These are phyloP conservation scores for Cordyceps militaris DNA, from an alignment of 2,329 filamentous ascomycete genomes.

Conservation along the genomic window DNA sequence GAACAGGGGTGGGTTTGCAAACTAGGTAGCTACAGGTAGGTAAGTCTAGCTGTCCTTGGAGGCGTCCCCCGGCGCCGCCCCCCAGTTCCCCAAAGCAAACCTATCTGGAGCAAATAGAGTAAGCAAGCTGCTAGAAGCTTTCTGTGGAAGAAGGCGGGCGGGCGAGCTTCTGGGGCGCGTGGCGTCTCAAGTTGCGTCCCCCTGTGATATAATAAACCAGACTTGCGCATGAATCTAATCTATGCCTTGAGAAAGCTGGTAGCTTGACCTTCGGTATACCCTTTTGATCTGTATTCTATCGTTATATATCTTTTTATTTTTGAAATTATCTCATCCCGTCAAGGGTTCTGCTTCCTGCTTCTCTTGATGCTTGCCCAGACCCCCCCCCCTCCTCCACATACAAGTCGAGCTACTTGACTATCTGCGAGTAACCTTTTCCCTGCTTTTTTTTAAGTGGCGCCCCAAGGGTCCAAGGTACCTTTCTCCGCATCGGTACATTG, in stretches of 20 bases:
- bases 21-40: too few relatives aligned
- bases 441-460: background rate
- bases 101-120: too few relatives aligned
- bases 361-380: too few relatives aligned
- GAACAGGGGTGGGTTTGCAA: too few relatives aligned
- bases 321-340: background rate
- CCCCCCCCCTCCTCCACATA: background rate
- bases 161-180: slow-evolving; percentile 8
- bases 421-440: background rate
- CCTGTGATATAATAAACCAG: background rate
- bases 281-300: background rate
- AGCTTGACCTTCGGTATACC: background rate
- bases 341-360: background rate
- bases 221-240: slow-evolving; percentile 3
- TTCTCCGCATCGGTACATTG: background rate
- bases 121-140: background rate
- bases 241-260: background rate
- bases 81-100: too few relatives aligned
- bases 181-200: slow-evolving; percentile 9
- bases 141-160: background rate
- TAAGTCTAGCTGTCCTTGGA: too few relatives aligned
- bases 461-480: background rate
- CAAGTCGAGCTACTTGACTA: background rate
- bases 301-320: background rate
- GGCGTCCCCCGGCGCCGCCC: too few relatives aligned